Base-by-base conservation (phyloP, 768 basidiomycete species). In the Pleurotus cornucopiae region DNA sequence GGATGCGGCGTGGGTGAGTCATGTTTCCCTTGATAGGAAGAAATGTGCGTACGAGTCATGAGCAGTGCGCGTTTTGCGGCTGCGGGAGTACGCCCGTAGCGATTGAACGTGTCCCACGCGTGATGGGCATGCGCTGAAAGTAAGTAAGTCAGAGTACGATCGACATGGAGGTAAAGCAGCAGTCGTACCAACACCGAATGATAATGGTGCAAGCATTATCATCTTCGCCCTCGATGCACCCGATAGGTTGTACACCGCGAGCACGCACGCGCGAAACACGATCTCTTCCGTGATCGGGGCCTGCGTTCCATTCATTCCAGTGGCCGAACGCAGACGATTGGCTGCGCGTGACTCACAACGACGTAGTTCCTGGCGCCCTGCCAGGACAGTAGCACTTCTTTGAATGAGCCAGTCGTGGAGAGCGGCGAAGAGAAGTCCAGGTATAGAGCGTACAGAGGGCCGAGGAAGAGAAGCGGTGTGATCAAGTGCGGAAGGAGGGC, bases 221-320 rank as follows among this genome's bases (percentile, higher is more conserved):
- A 95, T 85, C 37, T 77, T 76, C 41, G 58, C 64, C 20, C 61
- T 76, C 0, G 82, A 78, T 1, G 77, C 75, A 14, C 83, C 83
- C 0, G 86, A 80, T 49, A 96, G 77, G 55, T 84, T 76, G 61
- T 91, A 89, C 6, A 85, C 77, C 2, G 86, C 74, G 16, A 97
- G 74, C 25, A 96, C 79, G 66, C 92, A 94, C 0, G 90, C 85
- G 23, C 97, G 77, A 97, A 23, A 98, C 6, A 92, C 90, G 21
- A 97, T 57, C 69, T 98, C 96, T 72, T 99, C 96, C 0, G 95
- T 95, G 34, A 94, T 69, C 0, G 96, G 96, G 3, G 81, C 94
- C 93, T 94, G 21, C 23, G 14, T 38, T 12, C 2, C 44, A 55
- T 34, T 49, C 20, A 26, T 34, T 25, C 25, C 12, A 41, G 37